These are phyloP conservation scores for Penicillium pulvis DNA, from an alignment of 495 filamentous ascomycete species.

Conservation along the genomic window DNA sequence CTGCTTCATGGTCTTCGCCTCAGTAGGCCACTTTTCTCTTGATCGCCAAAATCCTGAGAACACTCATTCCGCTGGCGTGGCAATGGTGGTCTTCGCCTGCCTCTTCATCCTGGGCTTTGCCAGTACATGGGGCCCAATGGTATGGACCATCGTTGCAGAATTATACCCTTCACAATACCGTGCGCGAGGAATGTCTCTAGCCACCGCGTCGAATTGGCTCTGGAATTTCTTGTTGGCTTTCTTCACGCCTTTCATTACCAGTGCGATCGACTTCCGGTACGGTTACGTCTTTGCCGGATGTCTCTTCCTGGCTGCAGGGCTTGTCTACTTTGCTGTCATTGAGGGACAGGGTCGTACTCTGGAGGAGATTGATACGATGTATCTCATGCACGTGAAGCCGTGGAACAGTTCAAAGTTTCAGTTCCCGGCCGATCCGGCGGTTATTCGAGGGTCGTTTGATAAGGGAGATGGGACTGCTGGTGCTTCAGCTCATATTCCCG, in stretches of 20 bases:
- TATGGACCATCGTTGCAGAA: conserved; percentile 80
- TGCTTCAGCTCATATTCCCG: conserved; percentile 21
- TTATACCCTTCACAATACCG: conserved; percentile 77
- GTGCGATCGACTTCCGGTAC: conserved; percentile 68
- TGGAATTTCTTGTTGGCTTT: conserved; percentile 87
- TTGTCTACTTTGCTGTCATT: conserved; percentile 74
- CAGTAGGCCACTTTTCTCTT: conserved; percentile 62
- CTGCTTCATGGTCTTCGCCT: conserved; percentile 72
- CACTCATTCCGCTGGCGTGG: conserved; percentile 61
- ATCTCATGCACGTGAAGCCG: conserved; percentile 64
- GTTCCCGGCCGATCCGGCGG: conserved; percentile 30
- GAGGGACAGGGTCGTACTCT: conserved; percentile 67
- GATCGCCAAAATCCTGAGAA: conserved; percentile 49
- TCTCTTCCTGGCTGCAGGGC: conserved; percentile 57
- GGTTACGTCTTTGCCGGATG: conserved; percentile 80
- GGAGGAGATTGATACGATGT: conserved; percentile 86
- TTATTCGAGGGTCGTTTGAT: conserved; percentile 28
- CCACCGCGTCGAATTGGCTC: conserved; percentile 81
- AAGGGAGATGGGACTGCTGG: conserved; percentile 13
- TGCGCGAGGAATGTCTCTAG: conserved; percentile 71
- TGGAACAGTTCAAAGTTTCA: conserved; percentile 58
- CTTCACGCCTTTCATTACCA: conserved; percentile 75
- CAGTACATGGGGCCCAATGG: conserved; percentile 79
- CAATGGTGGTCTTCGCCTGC: conserved; percentile 72
- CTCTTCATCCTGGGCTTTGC: conserved; percentile 61